Conservation (phyloP, 176 grass and related monocot genomes). For the Rhipidocladum racemiflorum region DNA sequence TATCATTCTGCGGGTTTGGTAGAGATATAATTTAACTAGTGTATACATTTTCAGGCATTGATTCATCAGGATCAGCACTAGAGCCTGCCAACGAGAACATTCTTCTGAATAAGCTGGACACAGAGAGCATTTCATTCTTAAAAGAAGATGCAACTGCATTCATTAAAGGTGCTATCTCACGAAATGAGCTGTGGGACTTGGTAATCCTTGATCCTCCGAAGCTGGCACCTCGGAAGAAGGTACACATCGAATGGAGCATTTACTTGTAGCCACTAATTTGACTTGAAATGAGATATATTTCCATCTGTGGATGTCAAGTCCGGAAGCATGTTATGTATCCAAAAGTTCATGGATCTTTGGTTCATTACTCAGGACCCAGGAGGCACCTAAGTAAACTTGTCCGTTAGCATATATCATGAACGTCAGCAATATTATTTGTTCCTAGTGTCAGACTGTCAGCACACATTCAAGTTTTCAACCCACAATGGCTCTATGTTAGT, state of each 20-base stretch:
- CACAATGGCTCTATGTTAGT: not conserved
- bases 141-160: constrained; percentile 87
- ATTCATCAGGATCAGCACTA: constrained; percentile 79
- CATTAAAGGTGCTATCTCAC: constrained; percentile 70
- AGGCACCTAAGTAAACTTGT: not conserved
- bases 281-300: not conserved
- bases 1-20: constrained; percentile 16
- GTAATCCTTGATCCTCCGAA: constrained; percentile 97
- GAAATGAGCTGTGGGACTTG: constrained; percentile 77
- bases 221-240: constrained; percentile 88
- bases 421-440: not conserved
- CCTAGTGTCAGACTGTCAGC: not conserved
- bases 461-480: not conserved
- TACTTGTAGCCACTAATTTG: not conserved
- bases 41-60: constrained; percentile 68
- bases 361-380: not conserved
- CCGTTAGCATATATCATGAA: not conserved
- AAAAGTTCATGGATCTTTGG: not conserved
- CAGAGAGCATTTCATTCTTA: constrained; percentile 58
- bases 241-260: constrained; percentile 23
- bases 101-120: constrained; percentile 59
- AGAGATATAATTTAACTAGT: constrained; percentile 7
- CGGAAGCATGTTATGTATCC: not conserved
- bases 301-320: not conserved
- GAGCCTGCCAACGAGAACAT: constrained; percentile 92